A percentile compares a stretch with the other conserved stretches of the same genome.
phyloP scores from a whole-genome alignment of 2,329 filamentous ascomycete species.

The Beauveria sp. region DNA sequence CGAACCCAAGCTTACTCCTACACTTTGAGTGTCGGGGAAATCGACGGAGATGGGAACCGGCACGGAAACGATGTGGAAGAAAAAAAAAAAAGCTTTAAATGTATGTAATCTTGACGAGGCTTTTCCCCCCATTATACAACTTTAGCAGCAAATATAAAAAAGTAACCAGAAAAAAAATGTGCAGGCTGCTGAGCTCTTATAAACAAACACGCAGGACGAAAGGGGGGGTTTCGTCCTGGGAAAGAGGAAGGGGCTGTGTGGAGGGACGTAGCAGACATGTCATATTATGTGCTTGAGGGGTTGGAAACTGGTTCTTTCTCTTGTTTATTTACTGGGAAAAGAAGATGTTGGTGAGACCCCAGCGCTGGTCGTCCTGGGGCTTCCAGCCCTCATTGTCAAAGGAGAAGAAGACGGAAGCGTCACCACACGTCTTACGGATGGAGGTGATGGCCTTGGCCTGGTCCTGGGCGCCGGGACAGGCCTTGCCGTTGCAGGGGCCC shows the following conservation, averaged over 20 bases:
- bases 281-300: background rate
- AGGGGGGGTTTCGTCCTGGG: background rate
- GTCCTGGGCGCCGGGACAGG: slow-evolving; percentile 57
- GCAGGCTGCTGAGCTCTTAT: slow-evolving; percentile 6
- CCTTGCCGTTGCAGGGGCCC: slow-evolving; percentile 63
- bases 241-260: too few species aligned
- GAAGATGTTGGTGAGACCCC: slow-evolving; percentile 46
- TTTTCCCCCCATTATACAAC: background rate
- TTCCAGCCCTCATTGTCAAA: slow-evolving; percentile 80
- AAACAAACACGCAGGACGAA: background rate
- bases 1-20: too few species aligned
- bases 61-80: background rate
- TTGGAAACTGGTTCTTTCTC: background rate
- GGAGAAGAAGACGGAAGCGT: slow-evolving; percentile 72
- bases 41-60: too few species aligned
- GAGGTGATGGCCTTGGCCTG: slow-evolving; percentile 66
- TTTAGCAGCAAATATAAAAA: background rate
- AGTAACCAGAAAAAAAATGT: slow-evolving; percentile 1
- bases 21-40: too few species aligned
- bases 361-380: slow-evolving; percentile 58
- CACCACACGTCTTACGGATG: slow-evolving; percentile 59
- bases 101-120: slow-evolving; percentile 7
- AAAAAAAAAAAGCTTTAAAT: slow-evolving; percentile 1
- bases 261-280: slow-evolving; percentile 1
- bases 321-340: slow-evolving; percentile 10